phyloP scores from a whole-genome alignment of 441 rosid genomes.

The Populus hybrid region DNA sequence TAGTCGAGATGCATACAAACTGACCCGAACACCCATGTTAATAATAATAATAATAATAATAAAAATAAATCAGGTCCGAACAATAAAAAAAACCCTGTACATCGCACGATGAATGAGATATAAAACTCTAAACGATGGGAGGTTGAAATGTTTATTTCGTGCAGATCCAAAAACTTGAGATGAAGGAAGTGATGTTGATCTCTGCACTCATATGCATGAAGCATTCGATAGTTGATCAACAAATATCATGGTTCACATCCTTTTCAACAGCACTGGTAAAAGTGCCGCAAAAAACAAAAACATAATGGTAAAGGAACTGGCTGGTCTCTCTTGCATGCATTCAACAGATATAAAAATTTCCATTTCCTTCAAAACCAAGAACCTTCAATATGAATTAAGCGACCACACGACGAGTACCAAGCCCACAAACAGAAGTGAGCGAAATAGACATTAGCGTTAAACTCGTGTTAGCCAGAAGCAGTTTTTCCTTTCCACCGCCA shows the following conservation, averaged over 20 bases:
- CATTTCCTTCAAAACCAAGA: conserved; percentile 20
- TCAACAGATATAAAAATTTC: conserved; percentile 16
- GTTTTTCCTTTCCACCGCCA: conserved; percentile 36
- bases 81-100: not conserved
- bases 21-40: too few species aligned
- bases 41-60: too few species aligned
- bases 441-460: conserved; percentile 28
- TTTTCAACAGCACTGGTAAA: conserved; percentile 3
- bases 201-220: not conserved
- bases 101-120: not conserved
- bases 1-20: too few species aligned
- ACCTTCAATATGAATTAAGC: conserved; percentile 23
- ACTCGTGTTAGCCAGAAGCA: conserved; percentile 28
- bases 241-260: not conserved
- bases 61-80: not conserved
- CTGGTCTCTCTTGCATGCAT: conserved; percentile 9
- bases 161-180: not conserved
- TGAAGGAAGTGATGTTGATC: not conserved
- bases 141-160: not conserved
- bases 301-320: not conserved
- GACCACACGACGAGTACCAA: conserved; percentile 24
- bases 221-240: not conserved
- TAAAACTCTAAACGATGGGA: not conserved
- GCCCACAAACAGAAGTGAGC: conserved; percentile 20
- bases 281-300: conserved; percentile 2